phyloP scores from a whole-genome alignment of 768 basidiomycete species.

The Mycena vitilis region DNA sequence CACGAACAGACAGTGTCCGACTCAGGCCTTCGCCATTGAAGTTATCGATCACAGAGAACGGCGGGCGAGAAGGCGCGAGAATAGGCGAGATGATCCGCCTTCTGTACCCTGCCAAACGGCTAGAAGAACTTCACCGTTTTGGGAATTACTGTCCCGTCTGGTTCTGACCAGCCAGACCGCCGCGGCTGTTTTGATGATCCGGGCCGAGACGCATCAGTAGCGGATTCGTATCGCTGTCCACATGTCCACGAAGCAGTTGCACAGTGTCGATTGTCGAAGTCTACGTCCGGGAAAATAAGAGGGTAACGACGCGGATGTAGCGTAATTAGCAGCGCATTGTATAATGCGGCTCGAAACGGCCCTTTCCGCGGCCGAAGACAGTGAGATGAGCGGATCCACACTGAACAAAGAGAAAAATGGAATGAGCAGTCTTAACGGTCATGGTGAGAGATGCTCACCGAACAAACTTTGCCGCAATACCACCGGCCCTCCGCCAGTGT shows the following conservation, averaged over 20 bases:
- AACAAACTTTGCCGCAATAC: constrained; percentile 68
- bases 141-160: constrained; percentile 66
- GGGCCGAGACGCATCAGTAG: constrained; percentile 69
- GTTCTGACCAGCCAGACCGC: constrained; percentile 53
- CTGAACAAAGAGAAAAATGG: constrained; percentile 50
- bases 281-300: constrained; percentile 82
- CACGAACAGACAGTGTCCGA: constrained; percentile 83
- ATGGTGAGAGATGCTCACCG: constrained; percentile 54
- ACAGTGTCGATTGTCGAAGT: constrained; percentile 70
- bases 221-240: constrained; percentile 76
- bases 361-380: constrained; percentile 83
- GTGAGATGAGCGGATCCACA: constrained; percentile 81
- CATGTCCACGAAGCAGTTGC: constrained; percentile 71
- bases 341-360: constrained; percentile 81
- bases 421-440: neutral
- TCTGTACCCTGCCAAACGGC: constrained; percentile 68
- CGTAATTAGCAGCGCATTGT: constrained; percentile 61
- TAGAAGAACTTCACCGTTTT: constrained; percentile 79
- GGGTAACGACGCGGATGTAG: constrained; percentile 65
- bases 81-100: constrained; percentile 63
- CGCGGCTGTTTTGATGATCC: constrained; percentile 49
- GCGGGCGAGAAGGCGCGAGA: constrained; percentile 74
- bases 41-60: constrained; percentile 65
- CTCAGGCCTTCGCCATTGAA: constrained; percentile 57
- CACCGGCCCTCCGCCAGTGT: constrained; percentile 50